phyloP scores from a whole-genome alignment of 805 yeast genomes.

The Wickerhamiella kazuoi region DNA sequence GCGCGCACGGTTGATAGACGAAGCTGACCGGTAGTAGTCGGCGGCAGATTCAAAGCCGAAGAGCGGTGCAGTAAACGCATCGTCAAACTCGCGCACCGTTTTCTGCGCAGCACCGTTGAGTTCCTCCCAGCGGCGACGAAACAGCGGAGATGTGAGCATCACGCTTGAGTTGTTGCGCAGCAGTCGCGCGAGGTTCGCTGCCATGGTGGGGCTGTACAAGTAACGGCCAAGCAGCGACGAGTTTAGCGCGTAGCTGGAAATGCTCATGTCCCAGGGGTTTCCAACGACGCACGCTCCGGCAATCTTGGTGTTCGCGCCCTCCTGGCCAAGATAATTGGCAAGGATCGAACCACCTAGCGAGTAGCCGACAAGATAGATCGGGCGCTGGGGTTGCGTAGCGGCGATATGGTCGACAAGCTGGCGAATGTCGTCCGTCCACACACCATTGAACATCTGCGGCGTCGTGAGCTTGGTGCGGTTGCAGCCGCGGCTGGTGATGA shows the following conservation, averaged over 20 bases:
- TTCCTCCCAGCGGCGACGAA: slow-evolving; percentile 18
- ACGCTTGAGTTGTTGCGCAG: slow-evolving; percentile 27
- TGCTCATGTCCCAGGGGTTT: slow-evolving; percentile 56
- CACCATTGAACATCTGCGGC: slow-evolving; percentile 51
- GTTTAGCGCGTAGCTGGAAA: slow-evolving; percentile 30
- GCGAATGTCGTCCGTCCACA: slow-evolving; percentile 54
- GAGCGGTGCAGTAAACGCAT: slow-evolving; percentile 41
- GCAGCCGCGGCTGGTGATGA: slow-evolving; percentile 63
- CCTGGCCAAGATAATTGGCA: slow-evolving; percentile 56
- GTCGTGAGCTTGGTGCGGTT: slow-evolving; percentile 50
- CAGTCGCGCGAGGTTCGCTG: slow-evolving; percentile 29
- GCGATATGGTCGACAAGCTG: slow-evolving; percentile 35
- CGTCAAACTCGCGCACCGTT: slow-evolving; percentile 41
- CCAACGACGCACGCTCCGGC: slow-evolving; percentile 44
- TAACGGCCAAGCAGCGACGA: slow-evolving; percentile 26
- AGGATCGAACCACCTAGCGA: slow-evolving; percentile 64
- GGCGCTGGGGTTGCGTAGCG: slow-evolving; percentile 38
- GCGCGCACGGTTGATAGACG: slow-evolving; percentile 36
- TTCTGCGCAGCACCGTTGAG: slow-evolving; percentile 11
- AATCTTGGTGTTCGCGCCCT: slow-evolving; percentile 25
- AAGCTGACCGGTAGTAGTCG: slow-evolving; percentile 49
- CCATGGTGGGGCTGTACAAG: slow-evolving; percentile 35
- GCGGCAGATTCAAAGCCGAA: slow-evolving; percentile 46
- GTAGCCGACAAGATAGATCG: slow-evolving; percentile 54
- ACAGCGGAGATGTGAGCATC: slow-evolving; percentile 18